phyloP scores from a whole-genome alignment of 495 filamentous ascomycete genomes.

The Aspergillus mulundensis region DNA sequence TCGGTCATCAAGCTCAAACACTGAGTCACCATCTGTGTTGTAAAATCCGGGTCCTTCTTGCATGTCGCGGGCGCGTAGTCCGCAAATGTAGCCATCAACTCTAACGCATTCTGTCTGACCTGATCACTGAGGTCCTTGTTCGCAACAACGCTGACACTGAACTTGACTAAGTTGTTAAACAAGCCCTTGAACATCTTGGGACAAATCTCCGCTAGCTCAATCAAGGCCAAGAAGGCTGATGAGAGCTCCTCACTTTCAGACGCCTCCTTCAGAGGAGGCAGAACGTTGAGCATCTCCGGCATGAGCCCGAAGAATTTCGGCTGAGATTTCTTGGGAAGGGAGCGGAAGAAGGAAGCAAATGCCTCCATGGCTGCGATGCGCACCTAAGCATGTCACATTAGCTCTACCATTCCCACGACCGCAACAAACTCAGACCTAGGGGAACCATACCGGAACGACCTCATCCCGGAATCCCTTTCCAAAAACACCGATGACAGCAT shows the following conservation, averaged over 20 bases:
- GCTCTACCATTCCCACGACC: background rate
- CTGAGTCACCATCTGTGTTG: constrained; percentile 95
- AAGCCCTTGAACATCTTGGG: constrained; percentile 95
- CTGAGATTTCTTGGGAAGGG: constrained; percentile 79
- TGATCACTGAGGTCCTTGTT: constrained; percentile 91
- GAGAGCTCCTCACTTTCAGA: constrained; percentile 85
- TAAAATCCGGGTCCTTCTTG: constrained; percentile 85
- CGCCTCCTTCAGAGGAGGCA: constrained; percentile 87
- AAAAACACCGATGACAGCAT: constrained; percentile 78
- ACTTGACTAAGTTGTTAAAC: constrained; percentile 87
- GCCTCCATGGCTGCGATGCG: constrained; percentile 94
- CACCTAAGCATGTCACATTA: constrained; percentile 46
- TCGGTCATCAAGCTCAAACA: constrained; percentile 99
- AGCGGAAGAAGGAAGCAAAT: constrained; percentile 92
- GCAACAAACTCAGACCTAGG: background rate
- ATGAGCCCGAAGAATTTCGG: constrained; percentile 81
- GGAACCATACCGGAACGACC: constrained; percentile 61
- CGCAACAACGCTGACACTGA: constrained; percentile 86
- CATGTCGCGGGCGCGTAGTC: constrained; percentile 93
- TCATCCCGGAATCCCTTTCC: constrained; percentile 87
- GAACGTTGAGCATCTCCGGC: constrained; percentile 83
- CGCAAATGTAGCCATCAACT: constrained; percentile 97
- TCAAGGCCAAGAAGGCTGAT: constrained; percentile 81
- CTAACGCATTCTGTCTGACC: constrained; percentile 88
- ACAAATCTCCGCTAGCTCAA: constrained; percentile 85